Evolutionary conservation across 345 rosid species (phyloP), one percentile per base, ranked within the genome.

Genomic region (Populus simonii): DNA sequence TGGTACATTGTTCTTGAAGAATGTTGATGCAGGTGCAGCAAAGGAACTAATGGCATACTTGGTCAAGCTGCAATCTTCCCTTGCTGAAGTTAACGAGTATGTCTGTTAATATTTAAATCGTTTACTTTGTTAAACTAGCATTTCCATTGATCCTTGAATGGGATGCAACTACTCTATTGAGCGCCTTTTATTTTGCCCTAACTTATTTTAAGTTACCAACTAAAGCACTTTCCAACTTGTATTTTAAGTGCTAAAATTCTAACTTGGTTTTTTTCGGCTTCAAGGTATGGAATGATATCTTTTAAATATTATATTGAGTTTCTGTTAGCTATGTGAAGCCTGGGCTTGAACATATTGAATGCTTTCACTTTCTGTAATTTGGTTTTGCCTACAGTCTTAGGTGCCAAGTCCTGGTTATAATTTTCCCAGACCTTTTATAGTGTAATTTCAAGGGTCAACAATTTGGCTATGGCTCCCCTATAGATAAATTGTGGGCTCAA

Each of bases 1-100:
- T 80, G 73, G 66, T 79, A 83, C 49, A 31, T 63, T 23, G 83
- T 81, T 81, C 39, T 66, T 81, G 77, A 80, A 96, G 99, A 96
- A 96, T 84, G 99, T 96, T 76, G 98, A 94, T 80, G 90, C 98
- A 67, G 92, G 85, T 68, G 94, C 93, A 45, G 98, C 99, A 27
- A 96, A 94, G 90, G 89, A 94, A 68, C 83, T 94, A 71, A 94
- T 94, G 99, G 91, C 90, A 65, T 74, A 90, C 85, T 87, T 96
- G 89, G 94, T 96, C 80, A 85, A 87, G 61, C 74, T 92, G 87
- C 93, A 94, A 41, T 92, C 98, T 79, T 87, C 92, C 59, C 88
- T 96, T 74, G 66, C 84, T 39, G 96, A 90, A 87, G 91, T 94
- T 78, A 96, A 94, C 68, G 82, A 88, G 99, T 92, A 89, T 59